phyloP scores from a whole-genome alignment of 1,284 basidiomycete species.

The Singerocomus rubriflavus region DNA sequence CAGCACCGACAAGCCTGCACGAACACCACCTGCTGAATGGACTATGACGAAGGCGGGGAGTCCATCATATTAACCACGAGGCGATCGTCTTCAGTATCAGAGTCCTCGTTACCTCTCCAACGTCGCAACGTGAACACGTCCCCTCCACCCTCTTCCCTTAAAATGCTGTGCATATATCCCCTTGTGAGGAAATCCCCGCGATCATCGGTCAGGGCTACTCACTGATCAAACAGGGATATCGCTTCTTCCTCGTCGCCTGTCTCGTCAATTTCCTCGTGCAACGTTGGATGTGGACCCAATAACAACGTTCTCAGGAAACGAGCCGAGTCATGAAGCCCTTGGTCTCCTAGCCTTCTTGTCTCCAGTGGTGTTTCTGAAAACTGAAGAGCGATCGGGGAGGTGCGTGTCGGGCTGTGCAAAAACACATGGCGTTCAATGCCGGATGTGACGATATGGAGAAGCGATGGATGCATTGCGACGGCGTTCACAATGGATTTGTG shows the following conservation, averaged over 20 bases:
- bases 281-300: constrained; percentile 24
- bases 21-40: constrained; percentile 8
- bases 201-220: constrained; percentile 24
- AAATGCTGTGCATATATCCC: constrained; percentile 34
- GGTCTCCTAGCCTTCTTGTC: constrained; percentile 43
- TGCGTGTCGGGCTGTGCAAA: constrained; percentile 61
- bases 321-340: constrained; percentile 31
- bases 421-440: constrained; percentile 69
- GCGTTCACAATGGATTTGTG: constrained; percentile 76
- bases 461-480: constrained; percentile 65
- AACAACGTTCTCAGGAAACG: constrained; percentile 36
- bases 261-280: constrained; percentile 33
- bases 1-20: constrained; percentile 7
- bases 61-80: constrained; percentile 26
- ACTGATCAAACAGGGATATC: constrained; percentile 52
- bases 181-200: constrained; percentile 5
- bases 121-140: constrained; percentile 47
- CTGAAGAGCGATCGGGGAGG: constrained; percentile 46
- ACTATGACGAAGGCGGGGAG: constrained; percentile 16
- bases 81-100: constrained; percentile 25
- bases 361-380: constrained; percentile 42
- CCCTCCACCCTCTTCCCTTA: constrained; percentile 45
- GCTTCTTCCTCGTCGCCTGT: constrained; percentile 38
- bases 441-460: constrained; percentile 61
- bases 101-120: constrained; percentile 31